Base-by-base conservation (phyloP, 108 stramenopile species). In the Pseudonitzschia delicatissima region DNA sequence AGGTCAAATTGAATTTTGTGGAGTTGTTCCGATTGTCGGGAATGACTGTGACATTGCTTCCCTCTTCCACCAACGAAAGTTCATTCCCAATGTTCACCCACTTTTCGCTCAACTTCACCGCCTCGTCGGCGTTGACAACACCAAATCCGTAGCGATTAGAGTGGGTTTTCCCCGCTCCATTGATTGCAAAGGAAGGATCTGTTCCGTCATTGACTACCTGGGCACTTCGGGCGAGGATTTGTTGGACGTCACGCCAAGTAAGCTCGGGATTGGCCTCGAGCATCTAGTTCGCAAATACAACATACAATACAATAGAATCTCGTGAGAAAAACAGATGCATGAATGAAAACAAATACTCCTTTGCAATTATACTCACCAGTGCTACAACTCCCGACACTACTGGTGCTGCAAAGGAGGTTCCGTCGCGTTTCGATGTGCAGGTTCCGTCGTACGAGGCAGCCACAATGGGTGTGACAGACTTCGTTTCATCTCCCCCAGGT, bases 241-340 rank as follows among this genome's bases (percentile, higher is more conserved):
- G 42, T 62, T 81, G 76, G 5, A 81, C 76, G 57, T 81, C 80
- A 26, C 80, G 61, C 80, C 80, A 81, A 13, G 66, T 58, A 44
- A 81, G 57, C 5, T 73, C 57, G 2, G 76, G 72, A 66, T 81
- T 81, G 35, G 73, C 76, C 48, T 81, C 76, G 3, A 81, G 49
- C 47, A 81, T 74, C 37, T 39, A 11, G 11, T 6, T 39, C 32
- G 68, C 45, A 26, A 67, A 66, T 4, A 60, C 51, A 27, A 69
- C 67, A 12, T 61, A 67, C 4, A 57, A 28, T 15, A 74, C 67
- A n/a, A n/a, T n/a, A n/a, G n/a, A n/a, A n/a, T n/a, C n/a, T n/a
- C n/a, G n/a, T n/a, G n/a, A 11, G 11, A 39, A 39, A 39, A 39
- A 39, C 37, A 6, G 6, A 39, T 11, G 37, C 37, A 39, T n/a